phyloP scores from a whole-genome alignment of 345 rosid genomes.

The Hypericum androsaemum region DNA sequence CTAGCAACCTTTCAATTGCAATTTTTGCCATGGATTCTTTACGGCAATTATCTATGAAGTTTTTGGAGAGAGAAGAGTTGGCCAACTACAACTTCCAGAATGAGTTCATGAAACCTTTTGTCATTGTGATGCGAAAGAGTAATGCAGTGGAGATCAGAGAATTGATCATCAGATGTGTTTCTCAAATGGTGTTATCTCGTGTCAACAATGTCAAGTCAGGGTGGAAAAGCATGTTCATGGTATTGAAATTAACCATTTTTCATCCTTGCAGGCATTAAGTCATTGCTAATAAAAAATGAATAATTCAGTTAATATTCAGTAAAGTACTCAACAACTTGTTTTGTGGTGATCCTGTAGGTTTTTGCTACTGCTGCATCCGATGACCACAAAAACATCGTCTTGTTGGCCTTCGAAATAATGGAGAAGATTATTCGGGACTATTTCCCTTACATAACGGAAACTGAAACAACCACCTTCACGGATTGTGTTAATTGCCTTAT shows the following conservation, averaged over 20 bases:
- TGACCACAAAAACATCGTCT: constrained; percentile 92
- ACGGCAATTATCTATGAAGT: constrained; percentile 93
- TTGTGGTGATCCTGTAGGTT: constrained; percentile 41
- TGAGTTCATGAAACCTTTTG: constrained; percentile 98
- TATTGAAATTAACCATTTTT: constrained; percentile 22
- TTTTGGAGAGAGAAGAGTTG: constrained; percentile 90
- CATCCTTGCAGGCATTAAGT: neutral
- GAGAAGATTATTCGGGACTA: constrained; percentile 95
- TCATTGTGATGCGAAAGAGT: constrained; percentile 97
- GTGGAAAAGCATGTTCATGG: constrained; percentile 99
- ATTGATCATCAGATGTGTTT: constrained; percentile 91
- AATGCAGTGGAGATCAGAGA: constrained; percentile 97
- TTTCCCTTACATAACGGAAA: constrained; percentile 93
- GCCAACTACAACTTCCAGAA: constrained; percentile 98
- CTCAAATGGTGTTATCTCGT: constrained; percentile 96
- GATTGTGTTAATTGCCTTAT: constrained; percentile 96
- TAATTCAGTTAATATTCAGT: neutral
- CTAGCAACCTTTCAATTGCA: constrained; percentile 92
- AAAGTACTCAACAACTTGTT: neutral
- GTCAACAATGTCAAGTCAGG: constrained; percentile 96
- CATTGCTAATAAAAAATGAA: too few relatives aligned
- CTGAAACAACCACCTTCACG: constrained; percentile 97
- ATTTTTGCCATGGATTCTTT: constrained; percentile 98
- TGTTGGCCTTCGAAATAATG: constrained; percentile 87
- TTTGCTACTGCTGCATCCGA: constrained; percentile 98